Evolutionary conservation across 345 rosid species (phyloP).

Genomic region (Excoecaria cochinchinensis): DNA sequence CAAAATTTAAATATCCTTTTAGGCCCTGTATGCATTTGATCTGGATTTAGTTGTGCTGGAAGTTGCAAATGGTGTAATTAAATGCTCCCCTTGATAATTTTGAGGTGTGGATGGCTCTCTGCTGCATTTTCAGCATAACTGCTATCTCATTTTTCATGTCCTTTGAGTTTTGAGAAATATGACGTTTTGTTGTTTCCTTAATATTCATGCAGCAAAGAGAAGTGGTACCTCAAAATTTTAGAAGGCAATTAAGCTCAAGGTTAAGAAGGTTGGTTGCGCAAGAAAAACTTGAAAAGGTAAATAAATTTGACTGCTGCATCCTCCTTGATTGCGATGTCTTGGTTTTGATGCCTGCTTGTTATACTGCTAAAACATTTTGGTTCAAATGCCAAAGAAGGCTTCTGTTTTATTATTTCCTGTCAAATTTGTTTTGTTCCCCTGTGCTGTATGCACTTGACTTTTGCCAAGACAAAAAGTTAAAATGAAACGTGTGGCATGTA

Average conservation of each 20-base stretch:
- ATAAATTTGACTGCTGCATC: not conserved
- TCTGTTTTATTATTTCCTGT: not conserved
- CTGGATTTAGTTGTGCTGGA: not conserved
- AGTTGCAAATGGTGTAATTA: not conserved
- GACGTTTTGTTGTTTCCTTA: constrained; percentile 11
- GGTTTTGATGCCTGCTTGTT: not conserved
- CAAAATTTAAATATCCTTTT: not conserved
- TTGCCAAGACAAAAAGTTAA: not conserved
- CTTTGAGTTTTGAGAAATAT: constrained; percentile 5
- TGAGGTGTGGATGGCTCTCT: not conserved
- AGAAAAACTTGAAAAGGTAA: constrained; percentile 81
- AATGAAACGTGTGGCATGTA: not conserved
- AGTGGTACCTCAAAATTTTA: constrained; percentile 66
- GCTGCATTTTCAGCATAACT: not conserved
- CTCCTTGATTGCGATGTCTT: not conserved
- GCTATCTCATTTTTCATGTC: not conserved
- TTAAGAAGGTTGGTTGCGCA: constrained; percentile 75
- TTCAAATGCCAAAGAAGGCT: not conserved
- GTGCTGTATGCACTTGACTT: not conserved
- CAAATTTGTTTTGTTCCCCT: not conserved
- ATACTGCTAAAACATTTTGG: not conserved
- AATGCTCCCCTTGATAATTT: not conserved
- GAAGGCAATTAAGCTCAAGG: constrained; percentile 66
- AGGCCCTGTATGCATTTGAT: not conserved
- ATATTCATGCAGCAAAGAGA: constrained; percentile 62